Conservation (phyloP, 2,329 filamentous ascomycete genomes). For the Monilinia polystroma region DNA sequence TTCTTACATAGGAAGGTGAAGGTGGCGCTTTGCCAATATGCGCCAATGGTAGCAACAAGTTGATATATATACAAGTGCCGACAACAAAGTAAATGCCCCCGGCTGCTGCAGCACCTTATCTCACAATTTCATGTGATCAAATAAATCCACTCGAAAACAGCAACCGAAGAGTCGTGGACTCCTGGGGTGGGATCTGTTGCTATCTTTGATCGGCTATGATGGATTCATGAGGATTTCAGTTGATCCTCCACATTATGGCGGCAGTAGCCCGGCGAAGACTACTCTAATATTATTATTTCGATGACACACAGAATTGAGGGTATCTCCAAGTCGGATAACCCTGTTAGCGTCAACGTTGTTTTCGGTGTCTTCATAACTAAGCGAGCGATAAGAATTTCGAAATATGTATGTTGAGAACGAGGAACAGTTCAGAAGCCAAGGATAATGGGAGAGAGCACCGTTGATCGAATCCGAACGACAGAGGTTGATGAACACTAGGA, state of each 20-base stretch:
- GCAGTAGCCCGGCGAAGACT: not conserved
- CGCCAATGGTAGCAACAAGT: constrained; percentile 5
- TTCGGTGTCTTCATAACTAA: too few relatives aligned
- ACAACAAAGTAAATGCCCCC: not conserved
- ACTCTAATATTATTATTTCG: not conserved
- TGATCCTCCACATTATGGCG: not conserved
- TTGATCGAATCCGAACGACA: too few relatives aligned
- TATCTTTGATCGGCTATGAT: not conserved
- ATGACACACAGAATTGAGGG: constrained; percentile 2
- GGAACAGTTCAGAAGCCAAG: too few relatives aligned
- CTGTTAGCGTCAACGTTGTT: too few relatives aligned
- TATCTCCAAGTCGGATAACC: not conserved
- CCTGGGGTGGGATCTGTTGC: not conserved
- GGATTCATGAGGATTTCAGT: not conserved
- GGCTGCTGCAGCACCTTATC: constrained; percentile 6
- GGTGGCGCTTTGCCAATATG: constrained; percentile 11
- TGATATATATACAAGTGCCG: not conserved
- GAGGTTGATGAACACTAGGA: too few relatives aligned
- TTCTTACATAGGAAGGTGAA: constrained; percentile 18
- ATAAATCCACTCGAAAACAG: not conserved
- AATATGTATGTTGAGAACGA: not conserved
- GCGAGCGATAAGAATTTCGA: not conserved
- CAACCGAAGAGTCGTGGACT: not conserved
- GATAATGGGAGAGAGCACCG: too few relatives aligned
- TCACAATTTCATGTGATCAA: not conserved